Base-by-base conservation (phyloP, 1,284 basidiomycete species). In the Phellinidium pouzarii region DNA sequence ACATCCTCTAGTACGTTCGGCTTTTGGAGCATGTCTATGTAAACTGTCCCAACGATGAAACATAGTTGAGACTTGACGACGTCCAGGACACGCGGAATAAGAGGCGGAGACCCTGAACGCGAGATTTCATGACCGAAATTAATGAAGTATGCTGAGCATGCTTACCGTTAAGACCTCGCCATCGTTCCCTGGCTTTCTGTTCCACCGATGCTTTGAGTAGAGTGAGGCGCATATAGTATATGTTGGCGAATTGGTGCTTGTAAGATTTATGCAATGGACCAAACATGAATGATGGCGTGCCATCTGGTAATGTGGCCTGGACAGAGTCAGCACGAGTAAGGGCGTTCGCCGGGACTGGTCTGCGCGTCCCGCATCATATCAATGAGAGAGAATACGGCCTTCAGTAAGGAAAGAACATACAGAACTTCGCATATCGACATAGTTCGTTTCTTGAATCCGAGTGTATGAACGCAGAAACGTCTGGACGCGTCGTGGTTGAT, bases 11-110 rank as follows among this genome's bases (percentile, higher is more conserved):
- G 77, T 11, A 99, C 91, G 62, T 98, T 97, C 0, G 95, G 95
- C 66, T 99, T 99, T 53, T 97, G 76, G 3, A 91, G 91, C 96
- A 99, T 98, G 57, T 96, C 90, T 79, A 96, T 87, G 68, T 98
- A 99, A 1, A 98, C 82, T 0, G 95, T 99, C 2, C 95, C 95
- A 54, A 96, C 75, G 57, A 99, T 80, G 67, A 88, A 97, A 68
- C 91, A 96, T 48, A 95, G 71, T 59, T 89, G 75, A 0, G 86
- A 86, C 61, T 91, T 89, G 47, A 84, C 74, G 3, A 99, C 84
- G 53, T 99, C 94, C 3, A 99, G 80, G 4, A 98, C 90, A 31
- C 94, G 79, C 14, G 86, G 80, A 20, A 96, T 79, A 36, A 89
- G 77, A 6, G 79, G 70, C 0, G 94, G 91, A 29, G 79, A 76